Base-by-base conservation (phyloP, 306 rosid species). In the Vachellia collinsii region DNA sequence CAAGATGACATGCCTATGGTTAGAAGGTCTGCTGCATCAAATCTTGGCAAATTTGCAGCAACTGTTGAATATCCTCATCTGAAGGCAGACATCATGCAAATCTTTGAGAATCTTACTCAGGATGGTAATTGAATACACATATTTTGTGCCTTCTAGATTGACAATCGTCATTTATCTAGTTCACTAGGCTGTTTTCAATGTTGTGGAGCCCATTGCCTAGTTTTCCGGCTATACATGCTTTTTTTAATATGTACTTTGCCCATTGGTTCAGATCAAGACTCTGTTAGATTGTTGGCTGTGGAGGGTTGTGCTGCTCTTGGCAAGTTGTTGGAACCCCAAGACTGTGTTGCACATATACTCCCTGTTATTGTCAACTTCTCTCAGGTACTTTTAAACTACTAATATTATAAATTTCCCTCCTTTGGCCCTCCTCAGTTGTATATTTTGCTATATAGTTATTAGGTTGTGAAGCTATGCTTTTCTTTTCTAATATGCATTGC, bases 1-100 rank as follows among this genome's bases (percentile, higher is more conserved):
- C 98, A 91, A 88, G 99, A 95, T 86, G 99, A 95, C 87, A 93
- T 93, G 99, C 99, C 99, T 36, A 95, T 95, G 98, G 99, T 95
- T 81, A 93, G 99, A 93, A 91, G 99, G 86, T 95, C 99, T 72
- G 99, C 99, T 79, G 99, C 99, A 77, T 84, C 97, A 80, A 95
- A 93, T 79, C 93, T 95, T 62, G 99, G 99, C 80, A 95, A 95
- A 80, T 93, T 91, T 73, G 97, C 99, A 66, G 97, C 98, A 63
- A 93, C 96, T 77, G 94, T 95, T 79, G 99, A 95, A 80, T 89
- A 94, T 80, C 79, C 94, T 79, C 87, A 95, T 88, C 83, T 95
- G 89, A 95, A 95, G 87, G 80, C 89, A 51, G 99, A 95, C 76
- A 81, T 93, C 73, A 91, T 93, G 98, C 77, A 95, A 16, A 90